phyloP scores from a whole-genome alignment of 2,329 filamentous ascomycete species.

The Gaeumannomyces tritici region DNA sequence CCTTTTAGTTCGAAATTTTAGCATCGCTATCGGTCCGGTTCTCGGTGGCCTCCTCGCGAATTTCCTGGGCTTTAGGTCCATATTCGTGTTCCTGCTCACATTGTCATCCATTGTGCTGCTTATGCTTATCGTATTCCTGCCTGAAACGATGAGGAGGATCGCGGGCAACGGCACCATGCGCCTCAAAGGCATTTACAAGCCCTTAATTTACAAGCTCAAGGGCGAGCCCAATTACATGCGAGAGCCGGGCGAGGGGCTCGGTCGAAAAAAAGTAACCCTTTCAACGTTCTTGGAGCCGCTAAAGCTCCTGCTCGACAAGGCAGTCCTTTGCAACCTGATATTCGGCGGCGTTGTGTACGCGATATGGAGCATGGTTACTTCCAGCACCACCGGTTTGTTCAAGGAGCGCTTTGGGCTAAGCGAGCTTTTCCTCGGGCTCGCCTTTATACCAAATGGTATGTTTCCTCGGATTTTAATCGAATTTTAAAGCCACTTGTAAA shows the following conservation, averaged over 20 bases:
- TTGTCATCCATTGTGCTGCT: not conserved
- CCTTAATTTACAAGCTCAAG: not conserved
- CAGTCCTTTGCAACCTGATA: conserved; percentile 30
- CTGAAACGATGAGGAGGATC: conserved; percentile 5
- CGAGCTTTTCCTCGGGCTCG: conserved; percentile 15
- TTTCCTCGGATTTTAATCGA: too few species aligned
- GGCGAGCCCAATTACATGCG: conserved; percentile 7
- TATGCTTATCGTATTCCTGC: conserved; percentile 2
- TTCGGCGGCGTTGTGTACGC: conserved; percentile 17
- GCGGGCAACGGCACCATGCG: conserved; percentile 5
- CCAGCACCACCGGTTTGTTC: conserved; percentile 27
- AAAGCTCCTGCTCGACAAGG: conserved; percentile 27
- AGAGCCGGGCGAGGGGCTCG: conserved; percentile 7
- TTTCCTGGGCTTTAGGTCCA: conserved; percentile 4
- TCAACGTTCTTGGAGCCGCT: conserved; percentile 25
- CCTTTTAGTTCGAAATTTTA: conserved; percentile 16
- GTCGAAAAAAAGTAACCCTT: conserved; percentile 14
- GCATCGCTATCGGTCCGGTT: conserved; percentile 20
- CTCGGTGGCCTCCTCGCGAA: conserved; percentile 18
- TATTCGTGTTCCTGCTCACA: conserved; percentile 6
- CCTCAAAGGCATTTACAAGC: conserved; percentile 5
- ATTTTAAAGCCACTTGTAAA: too few species aligned
- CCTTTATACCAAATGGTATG: conserved; percentile 13
- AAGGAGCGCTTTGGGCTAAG: conserved; percentile 15
- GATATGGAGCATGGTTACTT: conserved; percentile 36